Evolutionary conservation across 2,329 filamentous ascomycete species (phyloP).

Genomic region (Fusarium sp.): DNA sequence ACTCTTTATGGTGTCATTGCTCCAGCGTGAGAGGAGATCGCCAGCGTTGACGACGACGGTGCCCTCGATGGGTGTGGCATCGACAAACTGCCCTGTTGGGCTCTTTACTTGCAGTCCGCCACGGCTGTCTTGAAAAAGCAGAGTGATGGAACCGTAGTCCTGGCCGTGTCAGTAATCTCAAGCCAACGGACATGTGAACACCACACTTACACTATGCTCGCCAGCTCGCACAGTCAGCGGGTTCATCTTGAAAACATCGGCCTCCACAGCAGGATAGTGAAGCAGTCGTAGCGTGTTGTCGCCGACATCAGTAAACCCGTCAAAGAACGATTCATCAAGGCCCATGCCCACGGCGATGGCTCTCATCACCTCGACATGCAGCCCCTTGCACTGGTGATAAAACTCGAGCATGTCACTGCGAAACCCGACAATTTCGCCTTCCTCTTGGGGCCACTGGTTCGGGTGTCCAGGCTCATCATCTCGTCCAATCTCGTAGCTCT

Average conservation of each 20-base stretch:
- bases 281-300: slow-evolving; percentile 80
- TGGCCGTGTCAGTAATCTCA: slow-evolving; percentile 20
- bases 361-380: slow-evolving; percentile 85
- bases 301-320: slow-evolving; percentile 75
- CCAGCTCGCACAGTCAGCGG: slow-evolving; percentile 80
- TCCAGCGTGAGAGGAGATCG: slow-evolving; percentile 87
- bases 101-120: slow-evolving; percentile 72
- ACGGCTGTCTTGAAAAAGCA: slow-evolving; percentile 70
- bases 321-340: slow-evolving; percentile 79
- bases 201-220: slow-evolving; percentile 70
- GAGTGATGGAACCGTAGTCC: slow-evolving; percentile 71
- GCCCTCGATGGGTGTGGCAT: slow-evolving; percentile 83
- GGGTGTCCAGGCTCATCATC: slow-evolving; percentile 70
- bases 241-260: slow-evolving; percentile 73
- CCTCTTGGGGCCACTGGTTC: slow-evolving; percentile 79
- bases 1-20: slow-evolving; percentile 90
- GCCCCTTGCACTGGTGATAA: slow-evolving; percentile 76
- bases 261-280: slow-evolving; percentile 79
- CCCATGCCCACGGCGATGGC: slow-evolving; percentile 87
- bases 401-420: slow-evolving; percentile 80
- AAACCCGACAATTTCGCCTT: slow-evolving; percentile 63
- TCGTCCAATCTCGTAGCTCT: slow-evolving; percentile 73
- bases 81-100: slow-evolving; percentile 81
- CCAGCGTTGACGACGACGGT: slow-evolving; percentile 92
- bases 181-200: background rate